Conservation (phyloP, 257 asterid species). For the Fraxinus cuspidata region DNA sequence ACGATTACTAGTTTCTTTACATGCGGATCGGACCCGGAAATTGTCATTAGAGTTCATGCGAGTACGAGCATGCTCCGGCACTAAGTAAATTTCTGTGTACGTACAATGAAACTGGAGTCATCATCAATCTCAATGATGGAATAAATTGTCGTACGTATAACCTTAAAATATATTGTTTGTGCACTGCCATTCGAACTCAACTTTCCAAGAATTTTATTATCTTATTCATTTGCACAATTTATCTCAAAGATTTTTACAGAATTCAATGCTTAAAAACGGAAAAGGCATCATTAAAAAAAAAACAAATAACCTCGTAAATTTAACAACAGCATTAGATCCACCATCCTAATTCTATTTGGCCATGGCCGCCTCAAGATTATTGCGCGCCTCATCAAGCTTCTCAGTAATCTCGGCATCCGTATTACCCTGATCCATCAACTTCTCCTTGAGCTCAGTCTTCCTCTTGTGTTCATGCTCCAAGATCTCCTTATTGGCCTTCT, state of each 20-base stretch:
- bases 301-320: neutral
- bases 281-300: no score
- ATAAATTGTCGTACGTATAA: no score
- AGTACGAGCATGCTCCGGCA: no score
- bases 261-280: neutral
- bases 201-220: neutral
- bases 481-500: conserved; percentile 66
- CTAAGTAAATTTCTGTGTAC: no score
- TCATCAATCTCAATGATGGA: no score
- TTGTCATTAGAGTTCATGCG: no score
- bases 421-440: conserved; percentile 67
- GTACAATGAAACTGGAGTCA: no score
- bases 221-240: neutral
- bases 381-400: conserved; percentile 66
- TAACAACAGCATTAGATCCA: conserved; percentile 22
- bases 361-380: conserved; percentile 45
- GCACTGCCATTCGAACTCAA: neutral
- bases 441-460: conserved; percentile 74
- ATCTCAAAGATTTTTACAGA: neutral
- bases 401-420: conserved; percentile 71
- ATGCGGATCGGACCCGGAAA: no score
- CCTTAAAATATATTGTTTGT: no score
- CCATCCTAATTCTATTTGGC: conserved; percentile 54
- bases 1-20: no score
- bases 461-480: conserved; percentile 92